Conservation (phyloP, 345 rosid species). For the Salix caprea region DNA sequence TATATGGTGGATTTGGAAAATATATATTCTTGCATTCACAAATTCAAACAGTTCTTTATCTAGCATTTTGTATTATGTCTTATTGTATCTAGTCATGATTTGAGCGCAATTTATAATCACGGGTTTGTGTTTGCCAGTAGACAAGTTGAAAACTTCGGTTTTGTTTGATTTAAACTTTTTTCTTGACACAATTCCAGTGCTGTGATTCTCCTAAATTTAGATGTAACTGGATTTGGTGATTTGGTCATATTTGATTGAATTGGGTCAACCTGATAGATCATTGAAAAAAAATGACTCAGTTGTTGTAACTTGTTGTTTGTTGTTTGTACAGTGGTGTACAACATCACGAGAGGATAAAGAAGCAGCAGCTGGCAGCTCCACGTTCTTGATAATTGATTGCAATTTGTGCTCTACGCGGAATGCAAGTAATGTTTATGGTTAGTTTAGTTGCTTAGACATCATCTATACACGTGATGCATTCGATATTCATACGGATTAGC, state of each 20-base stretch:
- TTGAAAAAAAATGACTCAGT: too few species aligned
- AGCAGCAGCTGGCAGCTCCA: slow-evolving; percentile 95
- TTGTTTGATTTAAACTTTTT: too few species aligned
- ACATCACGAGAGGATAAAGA: slow-evolving; percentile 64
- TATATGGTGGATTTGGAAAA: too few species aligned
- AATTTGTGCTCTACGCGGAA: not conserved
- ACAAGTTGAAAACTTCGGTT: too few species aligned
- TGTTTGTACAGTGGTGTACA: slow-evolving; percentile 60
- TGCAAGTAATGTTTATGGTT: not conserved
- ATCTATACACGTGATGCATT: not conserved
- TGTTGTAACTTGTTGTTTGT: not conserved
- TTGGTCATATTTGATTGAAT: not conserved
- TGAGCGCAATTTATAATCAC: too few species aligned
- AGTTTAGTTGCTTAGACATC: not conserved
- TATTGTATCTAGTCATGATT: too few species aligned
- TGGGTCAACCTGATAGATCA: not conserved
- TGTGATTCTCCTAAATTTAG: too few species aligned
- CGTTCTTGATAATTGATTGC: slow-evolving; percentile 42
- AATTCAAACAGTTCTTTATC: too few species aligned
- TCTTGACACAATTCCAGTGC: too few species aligned
- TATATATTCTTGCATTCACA: too few species aligned
- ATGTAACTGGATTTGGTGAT: not conserved
- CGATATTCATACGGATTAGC: not conserved
- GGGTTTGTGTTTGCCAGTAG: too few species aligned
- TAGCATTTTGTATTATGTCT: too few species aligned